Conservation (phyloP, 176 grass and related monocot species). For the Olyra latifolia region DNA sequence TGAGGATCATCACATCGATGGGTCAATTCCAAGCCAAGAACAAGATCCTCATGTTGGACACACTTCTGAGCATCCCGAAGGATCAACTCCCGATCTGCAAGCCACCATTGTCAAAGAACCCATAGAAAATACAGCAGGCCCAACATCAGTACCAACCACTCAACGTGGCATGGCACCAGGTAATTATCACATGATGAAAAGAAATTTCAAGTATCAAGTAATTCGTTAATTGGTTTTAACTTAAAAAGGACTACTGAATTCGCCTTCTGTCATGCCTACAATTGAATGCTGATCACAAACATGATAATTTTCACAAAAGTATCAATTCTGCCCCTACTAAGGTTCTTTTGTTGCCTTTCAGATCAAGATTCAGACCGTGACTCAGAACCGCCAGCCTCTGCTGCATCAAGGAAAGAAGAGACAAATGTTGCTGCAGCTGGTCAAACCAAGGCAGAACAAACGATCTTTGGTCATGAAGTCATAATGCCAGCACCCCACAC, state of each 20-base stretch:
- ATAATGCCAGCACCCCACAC: neutral
- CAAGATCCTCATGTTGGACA: neutral
- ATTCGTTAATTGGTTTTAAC: neutral
- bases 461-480: neutral
- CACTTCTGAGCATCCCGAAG: neutral
- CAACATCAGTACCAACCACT: neutral
- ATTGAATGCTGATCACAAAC: neutral
- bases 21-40: slow-evolving; percentile 2
- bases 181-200: neutral
- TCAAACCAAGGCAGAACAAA: neutral
- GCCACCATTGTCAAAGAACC: neutral
- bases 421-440: neutral
- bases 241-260: neutral
- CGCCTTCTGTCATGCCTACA: neutral
- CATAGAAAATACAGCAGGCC: neutral
- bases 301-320: neutral
- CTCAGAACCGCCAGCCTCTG: neutral
- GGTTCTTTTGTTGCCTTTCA: slow-evolving; percentile 4
- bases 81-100: neutral
- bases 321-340: neutral
- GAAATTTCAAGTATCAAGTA: slow-evolving; percentile 21
- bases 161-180: neutral
- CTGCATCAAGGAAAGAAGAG: slow-evolving; percentile 23
- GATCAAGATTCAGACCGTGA: neutral
- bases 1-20: slow-evolving; percentile 19